Conservation (phyloP, 2,329 filamentous ascomycete species). For the Incumbomyces lentus region DNA sequence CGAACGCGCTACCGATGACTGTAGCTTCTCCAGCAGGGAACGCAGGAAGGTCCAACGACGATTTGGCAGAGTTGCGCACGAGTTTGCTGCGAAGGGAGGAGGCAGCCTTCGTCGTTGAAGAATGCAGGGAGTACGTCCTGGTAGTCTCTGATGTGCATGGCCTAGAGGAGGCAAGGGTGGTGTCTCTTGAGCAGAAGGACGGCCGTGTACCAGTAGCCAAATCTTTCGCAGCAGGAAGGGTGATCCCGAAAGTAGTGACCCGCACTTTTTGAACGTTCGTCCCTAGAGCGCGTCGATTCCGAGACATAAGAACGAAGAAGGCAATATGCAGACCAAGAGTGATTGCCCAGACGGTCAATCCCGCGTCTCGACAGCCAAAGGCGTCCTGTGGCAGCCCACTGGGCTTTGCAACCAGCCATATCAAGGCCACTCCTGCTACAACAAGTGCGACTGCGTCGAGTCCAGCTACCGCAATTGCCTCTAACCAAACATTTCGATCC, state of each 20-base stretch:
- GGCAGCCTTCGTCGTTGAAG: constrained; percentile 15
- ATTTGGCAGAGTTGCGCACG: constrained; percentile 14
- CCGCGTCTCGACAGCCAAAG: constrained; percentile 11
- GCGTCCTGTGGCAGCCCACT: constrained; percentile 10
- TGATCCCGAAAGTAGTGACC: constrained; percentile 15
- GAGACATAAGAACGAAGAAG: constrained; percentile 13
- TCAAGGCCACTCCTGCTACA: constrained; percentile 13
- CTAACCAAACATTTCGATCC: background rate
- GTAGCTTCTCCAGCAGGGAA: constrained; percentile 16
- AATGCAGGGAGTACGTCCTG: constrained; percentile 11
- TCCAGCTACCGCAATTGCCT: background rate
- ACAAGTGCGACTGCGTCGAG: constrained; percentile 4
- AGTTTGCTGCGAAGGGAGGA: constrained; percentile 12
- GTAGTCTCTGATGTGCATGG: constrained; percentile 18
- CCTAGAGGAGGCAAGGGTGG: constrained; percentile 18
- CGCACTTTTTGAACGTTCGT: constrained; percentile 10
- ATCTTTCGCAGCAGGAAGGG: constrained; percentile 11
- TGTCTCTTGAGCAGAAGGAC: constrained; percentile 18
- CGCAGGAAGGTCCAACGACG: constrained; percentile 15
- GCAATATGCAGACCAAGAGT: constrained; percentile 9
- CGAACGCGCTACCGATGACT: constrained; percentile 1
- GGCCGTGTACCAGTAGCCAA: constrained; percentile 7
- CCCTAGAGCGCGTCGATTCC: constrained; percentile 13
- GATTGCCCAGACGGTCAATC: constrained; percentile 17
- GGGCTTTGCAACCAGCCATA: constrained; percentile 14